Evolutionary conservation across 2,329 filamentous ascomycete species (phyloP), one percentile per base, ranked within the genome.

Genomic region (Thermomyces lanuginosus): DNA sequence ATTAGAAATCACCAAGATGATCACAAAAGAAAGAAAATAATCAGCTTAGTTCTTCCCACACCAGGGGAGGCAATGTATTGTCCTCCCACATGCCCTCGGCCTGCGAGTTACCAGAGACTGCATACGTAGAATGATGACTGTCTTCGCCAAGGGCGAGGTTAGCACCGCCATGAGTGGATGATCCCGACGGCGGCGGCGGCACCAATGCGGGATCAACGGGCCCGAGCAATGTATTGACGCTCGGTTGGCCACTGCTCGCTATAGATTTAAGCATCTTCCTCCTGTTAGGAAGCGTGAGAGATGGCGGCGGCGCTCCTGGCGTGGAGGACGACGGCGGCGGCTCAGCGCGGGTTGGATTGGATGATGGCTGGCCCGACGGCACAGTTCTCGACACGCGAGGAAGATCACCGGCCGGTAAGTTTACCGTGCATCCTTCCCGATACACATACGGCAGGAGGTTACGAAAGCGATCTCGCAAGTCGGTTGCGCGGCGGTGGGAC

Each of bases 381-480:
- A 20, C 21, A n/a, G 18, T 11, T 15, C n/a, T 22, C 16, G 7
- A 20, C 6, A 19, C 15, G 8, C 4, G n/a, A n/a, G n/a, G n/a
- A n/a, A n/a, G n/a, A n/a, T n/a, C n/a, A n/a, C n/a, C n/a, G n/a
- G n/a, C n/a, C n/a, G n/a, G n/a, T n/a, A n/a, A n/a, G n/a, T n/a
- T n/a, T n/a, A n/a, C n/a, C n/a, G n/a, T 51, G n/a, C 53, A 53
- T 2, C 53, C 53, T 16, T 56, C 46, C 8, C 56, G 57, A 40
- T 72, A 75, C 10, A 61, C 54, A 16, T 69, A 58, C 1, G 69
- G 67, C 36, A 64, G 74, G 16, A 61, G 60, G 5, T 66, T 70
- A 9, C 70, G 58, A 36, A 75, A 70, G 3, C 69, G 63, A 42
- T 75, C 71, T 16, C 71, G 58, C 8, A 76, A 42, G 39, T 75